Base-by-base conservation (phyloP, 2,329 filamentous ascomycete genomes). In the Chalaropsis ovoidea region DNA sequence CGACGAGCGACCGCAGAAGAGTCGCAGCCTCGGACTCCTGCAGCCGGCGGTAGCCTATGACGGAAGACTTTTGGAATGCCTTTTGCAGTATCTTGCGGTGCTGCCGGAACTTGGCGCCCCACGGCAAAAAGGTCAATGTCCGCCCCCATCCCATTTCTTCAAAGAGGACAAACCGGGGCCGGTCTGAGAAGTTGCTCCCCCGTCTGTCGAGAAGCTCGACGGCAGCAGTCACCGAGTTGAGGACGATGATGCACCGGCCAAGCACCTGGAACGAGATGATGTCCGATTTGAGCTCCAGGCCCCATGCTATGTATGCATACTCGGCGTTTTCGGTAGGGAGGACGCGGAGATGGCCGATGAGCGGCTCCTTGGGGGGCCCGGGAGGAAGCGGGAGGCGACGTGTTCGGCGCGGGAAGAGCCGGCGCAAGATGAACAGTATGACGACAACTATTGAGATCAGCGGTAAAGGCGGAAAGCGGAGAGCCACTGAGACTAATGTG, bases 271-370 rank as follows among this genome's bases (percentile, higher is more conserved):
- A 73, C 67, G 76, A 77, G 15, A 77, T 75, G 0, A 78, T 75
- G 60, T 78, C 76, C 54, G 76, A 74, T 1, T 84, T 73, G 88
- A 88, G 74, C 87, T 74, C 67, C 13, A 70, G 67, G 0, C 71
- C 72, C 71, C 71, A 73, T 47, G 67, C 65, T 67, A 72, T 71
- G 64, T 73, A 75, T 4, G 70, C 69, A 58, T 71, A 71, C 41
- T 74, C 73, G 2, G 74, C 72, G 56, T 71, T 72, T 62, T 72
- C 69, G 2, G 70, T 69, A 0, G 74, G 79, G 11, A 78, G 73
- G 64, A 82, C 73, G 2, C 76, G 75, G 5, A 74, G 69, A 62
- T 78, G 78, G 3, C 80, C 79, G 5, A 78, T 71, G 15, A 81
- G 70, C 1, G 75, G 75, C 41, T 76, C 74, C 0, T 70, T 71